Evolutionary conservation across 2,329 filamentous ascomycete genomes (phyloP).

Genomic region (Alternaria gaisen): DNA sequence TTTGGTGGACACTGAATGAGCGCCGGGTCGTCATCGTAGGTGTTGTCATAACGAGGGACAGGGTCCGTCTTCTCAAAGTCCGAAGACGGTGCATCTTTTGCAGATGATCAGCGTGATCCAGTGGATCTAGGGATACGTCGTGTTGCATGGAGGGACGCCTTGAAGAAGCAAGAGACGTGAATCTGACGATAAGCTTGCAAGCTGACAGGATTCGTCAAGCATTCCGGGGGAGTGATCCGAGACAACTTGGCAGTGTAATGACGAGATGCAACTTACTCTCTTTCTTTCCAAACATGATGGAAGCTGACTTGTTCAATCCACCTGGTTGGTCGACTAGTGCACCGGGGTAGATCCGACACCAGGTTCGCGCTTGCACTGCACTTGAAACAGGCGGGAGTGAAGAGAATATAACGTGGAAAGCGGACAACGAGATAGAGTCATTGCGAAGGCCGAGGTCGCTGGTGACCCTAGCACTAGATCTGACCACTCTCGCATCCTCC

Average conservation of each 20-base stretch:
- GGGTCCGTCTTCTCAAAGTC: constrained; percentile 25
- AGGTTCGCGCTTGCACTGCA: constrained; percentile 3
- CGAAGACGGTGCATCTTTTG: constrained; percentile 31
- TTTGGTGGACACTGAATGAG: constrained; percentile 56
- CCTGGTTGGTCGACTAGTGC: constrained; percentile 2
- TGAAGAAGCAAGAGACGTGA: background rate
- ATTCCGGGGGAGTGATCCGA: background rate
- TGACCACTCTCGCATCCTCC: constrained; percentile 13
- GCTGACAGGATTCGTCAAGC: constrained; percentile 10
- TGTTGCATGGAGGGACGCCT: background rate
- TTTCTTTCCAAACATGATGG: constrained; percentile 44
- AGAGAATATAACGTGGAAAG: constrained; percentile 5
- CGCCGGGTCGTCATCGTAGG: constrained; percentile 52
- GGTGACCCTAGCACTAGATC: constrained; percentile 13
- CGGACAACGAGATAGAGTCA: constrained; percentile 2
- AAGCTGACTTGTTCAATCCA: background rate
- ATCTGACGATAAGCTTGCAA: constrained; percentile 12
- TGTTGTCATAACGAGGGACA: constrained; percentile 36
- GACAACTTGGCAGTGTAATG: constrained; percentile 20
- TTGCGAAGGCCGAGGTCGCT: constrained; percentile 29
- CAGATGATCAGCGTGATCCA: constrained; percentile 17
- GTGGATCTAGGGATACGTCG: background rate
- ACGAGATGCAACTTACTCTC: constrained; percentile 39
- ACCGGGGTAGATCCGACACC: constrained; percentile 12
- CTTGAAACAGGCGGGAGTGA: constrained; percentile 6